These are phyloP conservation scores for Exidia glandulosa DNA, from an alignment of 768 basidiomycete species.

Conservation along the genomic window DNA sequence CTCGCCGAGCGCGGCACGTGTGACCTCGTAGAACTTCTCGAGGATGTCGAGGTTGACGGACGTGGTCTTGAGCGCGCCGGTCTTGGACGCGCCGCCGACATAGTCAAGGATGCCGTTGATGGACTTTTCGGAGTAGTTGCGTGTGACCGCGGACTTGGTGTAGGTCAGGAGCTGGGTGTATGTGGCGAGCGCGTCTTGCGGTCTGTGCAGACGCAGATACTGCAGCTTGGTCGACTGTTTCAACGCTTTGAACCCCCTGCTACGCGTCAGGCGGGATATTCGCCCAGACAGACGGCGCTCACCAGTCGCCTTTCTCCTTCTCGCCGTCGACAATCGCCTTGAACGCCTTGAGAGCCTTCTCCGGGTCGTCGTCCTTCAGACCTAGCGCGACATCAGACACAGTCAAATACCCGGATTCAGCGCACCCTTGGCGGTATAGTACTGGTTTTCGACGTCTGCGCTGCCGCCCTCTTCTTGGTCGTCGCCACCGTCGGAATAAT, in stretches of 20 bases:
- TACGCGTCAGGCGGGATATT: background rate
- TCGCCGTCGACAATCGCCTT: conserved; percentile 81
- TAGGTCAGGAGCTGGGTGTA: conserved; percentile 84
- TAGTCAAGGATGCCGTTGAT: conserved; percentile 99
- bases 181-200: conserved; percentile 73
- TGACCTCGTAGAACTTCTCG: conserved; percentile 92
- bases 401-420: conserved; percentile 3
- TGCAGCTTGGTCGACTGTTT: conserved; percentile 96
- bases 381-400: conserved; percentile 33
- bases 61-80: conserved; percentile 35
- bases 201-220: conserved; percentile 67
- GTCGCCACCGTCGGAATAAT: conserved; percentile 81
- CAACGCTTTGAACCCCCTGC: conserved; percentile 96
- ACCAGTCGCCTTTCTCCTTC: conserved; percentile 93
- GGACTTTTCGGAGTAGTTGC: conserved; percentile 95
- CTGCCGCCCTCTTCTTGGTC: conserved; percentile 70
- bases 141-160: conserved; percentile 90
- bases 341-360: conserved; percentile 86
- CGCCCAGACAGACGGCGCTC: conserved; percentile 1
- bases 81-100: conserved; percentile 63
- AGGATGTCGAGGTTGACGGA: conserved; percentile 59
- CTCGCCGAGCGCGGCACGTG: conserved; percentile 80
- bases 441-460: conserved; percentile 93
- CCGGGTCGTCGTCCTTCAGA: conserved; percentile 89
- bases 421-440: conserved; percentile 94